Percentiles rank a stretch among this genome's conserved stretches.
These are phyloP conservation scores for Cryphonectria japonica DNA, from an alignment of 2,329 filamentous ascomycete species.

Conservation along the genomic window DNA sequence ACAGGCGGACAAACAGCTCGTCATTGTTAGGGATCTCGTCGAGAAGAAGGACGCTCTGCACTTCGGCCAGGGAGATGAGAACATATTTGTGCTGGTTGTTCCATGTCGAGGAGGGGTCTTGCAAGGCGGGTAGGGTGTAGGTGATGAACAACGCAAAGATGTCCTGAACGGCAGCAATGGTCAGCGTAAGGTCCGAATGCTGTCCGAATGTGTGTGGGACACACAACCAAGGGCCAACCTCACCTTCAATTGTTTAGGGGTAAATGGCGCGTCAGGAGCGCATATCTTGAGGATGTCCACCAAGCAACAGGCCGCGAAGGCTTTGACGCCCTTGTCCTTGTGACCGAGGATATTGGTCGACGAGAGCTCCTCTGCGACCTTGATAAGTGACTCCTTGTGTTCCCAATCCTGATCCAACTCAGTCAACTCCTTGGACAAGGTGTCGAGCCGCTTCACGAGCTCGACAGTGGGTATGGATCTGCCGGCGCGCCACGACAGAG, in stretches of 20 bases:
- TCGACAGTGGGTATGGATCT: slow-evolving; percentile 85
- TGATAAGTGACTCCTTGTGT: slow-evolving; percentile 79
- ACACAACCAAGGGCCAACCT: slow-evolving; percentile 30
- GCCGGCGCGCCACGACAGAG: slow-evolving; percentile 88
- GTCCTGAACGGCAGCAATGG: slow-evolving; percentile 58
- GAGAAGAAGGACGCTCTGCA: slow-evolving; percentile 92
- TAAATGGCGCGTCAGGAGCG: slow-evolving; percentile 94
- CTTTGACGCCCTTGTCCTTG: slow-evolving; percentile 91
- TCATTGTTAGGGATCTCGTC: slow-evolving; percentile 86
- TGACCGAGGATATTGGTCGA: slow-evolving; percentile 82
- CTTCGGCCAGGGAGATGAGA: slow-evolving; percentile 82
- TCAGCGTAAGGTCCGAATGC: slow-evolving; percentile 2
- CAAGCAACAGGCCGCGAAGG: slow-evolving; percentile 84
- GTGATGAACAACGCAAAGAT: slow-evolving; percentile 90
- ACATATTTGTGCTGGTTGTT: slow-evolving; percentile 93
- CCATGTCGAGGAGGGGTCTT: slow-evolving; percentile 86
- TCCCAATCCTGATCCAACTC: slow-evolving; percentile 86
- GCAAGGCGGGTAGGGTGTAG: slow-evolving; percentile 80
- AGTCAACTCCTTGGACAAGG: slow-evolving; percentile 79
- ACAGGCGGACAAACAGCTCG: slow-evolving; percentile 77
- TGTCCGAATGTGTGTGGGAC: neutral
- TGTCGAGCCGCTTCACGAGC: slow-evolving; percentile 78
- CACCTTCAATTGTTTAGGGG: slow-evolving; percentile 86
- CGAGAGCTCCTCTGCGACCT: slow-evolving; percentile 83
- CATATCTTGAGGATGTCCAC: slow-evolving; percentile 92